These are phyloP conservation scores for Dactylis glomerata DNA, from an alignment of 176 grass and related monocot genomes.

Conservation along the genomic window DNA sequence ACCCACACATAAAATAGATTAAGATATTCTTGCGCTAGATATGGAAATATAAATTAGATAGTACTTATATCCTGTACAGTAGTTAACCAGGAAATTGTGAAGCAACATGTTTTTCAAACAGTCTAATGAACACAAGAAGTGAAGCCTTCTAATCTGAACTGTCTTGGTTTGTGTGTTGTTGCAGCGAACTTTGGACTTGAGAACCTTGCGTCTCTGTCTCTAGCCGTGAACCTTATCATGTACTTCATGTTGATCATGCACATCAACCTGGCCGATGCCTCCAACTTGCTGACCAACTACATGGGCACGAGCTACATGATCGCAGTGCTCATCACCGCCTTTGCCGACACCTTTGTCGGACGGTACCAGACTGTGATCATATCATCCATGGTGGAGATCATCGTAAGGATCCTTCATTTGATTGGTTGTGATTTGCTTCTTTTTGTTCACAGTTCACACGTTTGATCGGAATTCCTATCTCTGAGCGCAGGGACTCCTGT, in stretches of 20 bases:
- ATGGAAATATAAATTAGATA: background rate
- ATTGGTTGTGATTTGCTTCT: no score
- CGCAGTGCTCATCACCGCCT: constrained; percentile 46
- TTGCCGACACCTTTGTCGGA: constrained; percentile 60
- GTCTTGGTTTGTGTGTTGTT: background rate
- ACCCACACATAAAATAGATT: background rate
- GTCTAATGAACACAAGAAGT: background rate
- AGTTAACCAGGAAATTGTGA: background rate
- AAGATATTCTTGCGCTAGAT: background rate
- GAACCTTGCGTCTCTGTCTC: constrained; percentile 44
- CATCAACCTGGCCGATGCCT: constrained; percentile 32
- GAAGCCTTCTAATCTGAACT: background rate
- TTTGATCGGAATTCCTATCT: background rate
- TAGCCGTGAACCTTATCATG: constrained; percentile 51
- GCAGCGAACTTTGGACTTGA: constrained; percentile 52
- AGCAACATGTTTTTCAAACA: background rate
- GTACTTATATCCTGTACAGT: background rate
- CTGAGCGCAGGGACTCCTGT: constrained; percentile 45
- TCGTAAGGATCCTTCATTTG: constrained; percentile 22
- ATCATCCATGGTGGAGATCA: constrained; percentile 39
- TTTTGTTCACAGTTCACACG: background rate
- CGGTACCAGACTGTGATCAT: constrained; percentile 54
- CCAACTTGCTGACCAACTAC: constrained; percentile 63
- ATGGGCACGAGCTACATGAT: constrained; percentile 64
- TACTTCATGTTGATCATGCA: constrained; percentile 55